A percentile compares a stretch with the other conserved stretches of the same genome.
Evolutionary conservation across 495 filamentous ascomycete genomes (phyloP).

Genomic region (Halenospora varia): DNA sequence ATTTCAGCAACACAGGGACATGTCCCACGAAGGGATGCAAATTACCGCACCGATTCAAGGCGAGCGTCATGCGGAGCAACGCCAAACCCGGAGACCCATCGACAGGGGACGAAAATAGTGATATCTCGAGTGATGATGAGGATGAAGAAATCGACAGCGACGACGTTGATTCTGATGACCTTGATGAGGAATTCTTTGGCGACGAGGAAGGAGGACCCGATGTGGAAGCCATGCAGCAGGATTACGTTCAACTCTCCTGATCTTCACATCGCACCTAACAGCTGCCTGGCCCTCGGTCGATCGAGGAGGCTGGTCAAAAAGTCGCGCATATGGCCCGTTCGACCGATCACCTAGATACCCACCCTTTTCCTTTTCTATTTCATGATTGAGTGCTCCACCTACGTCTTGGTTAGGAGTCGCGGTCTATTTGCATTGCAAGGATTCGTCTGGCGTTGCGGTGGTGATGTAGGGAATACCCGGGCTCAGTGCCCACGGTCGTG

Average conservation of each 20-base stretch:
- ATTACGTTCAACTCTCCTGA: constrained; percentile 56
- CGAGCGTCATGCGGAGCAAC: constrained; percentile 54
- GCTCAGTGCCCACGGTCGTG: background rate
- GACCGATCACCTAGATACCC: background rate
- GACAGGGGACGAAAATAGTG: constrained; percentile 59
- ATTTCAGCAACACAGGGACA: constrained; percentile 84
- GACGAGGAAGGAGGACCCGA: constrained; percentile 39
- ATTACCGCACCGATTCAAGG: constrained; percentile 84
- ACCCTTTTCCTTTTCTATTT: constrained; percentile 4
- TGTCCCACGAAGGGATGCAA: constrained; percentile 83
- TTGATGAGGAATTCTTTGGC: constrained; percentile 61
- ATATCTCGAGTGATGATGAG: constrained; percentile 82
- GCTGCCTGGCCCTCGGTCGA: background rate
- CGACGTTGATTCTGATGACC: constrained; percentile 85
- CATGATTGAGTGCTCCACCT: background rate
- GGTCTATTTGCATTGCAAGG: constrained; percentile 11
- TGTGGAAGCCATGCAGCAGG: constrained; percentile 59
- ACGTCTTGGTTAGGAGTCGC: constrained; percentile 2
- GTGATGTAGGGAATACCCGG: constrained; percentile 10
- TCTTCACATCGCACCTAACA: background rate
- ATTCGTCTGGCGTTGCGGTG: background rate
- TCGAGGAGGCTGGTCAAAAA: background rate
- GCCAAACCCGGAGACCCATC: constrained; percentile 8
- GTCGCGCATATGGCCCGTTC: background rate
- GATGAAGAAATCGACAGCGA: constrained; percentile 74